Conservation (phyloP, 257 asterid genomes). For the Coffea eugenioides region DNA sequence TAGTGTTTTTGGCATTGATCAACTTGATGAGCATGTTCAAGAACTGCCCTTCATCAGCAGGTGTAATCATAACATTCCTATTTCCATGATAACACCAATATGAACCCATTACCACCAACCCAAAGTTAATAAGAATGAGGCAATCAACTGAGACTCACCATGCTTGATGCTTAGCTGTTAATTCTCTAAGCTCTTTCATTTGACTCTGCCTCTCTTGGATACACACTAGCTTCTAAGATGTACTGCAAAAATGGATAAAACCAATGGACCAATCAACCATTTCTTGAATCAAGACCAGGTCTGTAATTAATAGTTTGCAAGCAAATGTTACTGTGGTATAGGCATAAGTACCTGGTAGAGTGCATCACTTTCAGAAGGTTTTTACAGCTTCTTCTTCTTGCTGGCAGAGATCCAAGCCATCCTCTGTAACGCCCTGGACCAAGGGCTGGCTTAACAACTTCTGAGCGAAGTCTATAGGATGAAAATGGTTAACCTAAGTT, state of each 20-base stretch:
- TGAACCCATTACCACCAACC: not conserved
- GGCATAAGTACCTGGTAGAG: slow-evolving; percentile 25
- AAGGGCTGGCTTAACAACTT: too few relatives aligned
- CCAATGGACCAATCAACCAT: not conserved
- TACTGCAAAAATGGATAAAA: slow-evolving; percentile 37
- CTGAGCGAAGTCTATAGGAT: too few relatives aligned
- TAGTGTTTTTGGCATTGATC: slow-evolving; percentile 32
- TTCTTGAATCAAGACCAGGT: not conserved
- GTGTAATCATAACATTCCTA: slow-evolving; percentile 34
- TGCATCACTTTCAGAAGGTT: slow-evolving; percentile 36
- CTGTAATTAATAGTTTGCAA: not conserved
- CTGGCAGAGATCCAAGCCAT: slow-evolving; percentile 3
- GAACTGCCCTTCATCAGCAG: slow-evolving; percentile 38
- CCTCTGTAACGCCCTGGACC: too few relatives aligned
- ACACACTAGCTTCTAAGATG: slow-evolving; percentile 82
- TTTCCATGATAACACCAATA: not conserved
- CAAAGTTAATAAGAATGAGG: not conserved
- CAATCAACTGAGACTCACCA: slow-evolving; percentile 34
- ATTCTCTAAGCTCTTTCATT: slow-evolving; percentile 85
- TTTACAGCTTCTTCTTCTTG: slow-evolving; percentile 27
- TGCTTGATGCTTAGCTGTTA: slow-evolving; percentile 82
- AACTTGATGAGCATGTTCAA: slow-evolving; percentile 32
- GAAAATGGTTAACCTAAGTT: too few relatives aligned
- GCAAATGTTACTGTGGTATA: not conserved
- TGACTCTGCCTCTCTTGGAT: slow-evolving; percentile 81